Evolutionary conservation across 768 basidiomycete species (phyloP).

Genomic region (Strobilomyces confusus): DNA sequence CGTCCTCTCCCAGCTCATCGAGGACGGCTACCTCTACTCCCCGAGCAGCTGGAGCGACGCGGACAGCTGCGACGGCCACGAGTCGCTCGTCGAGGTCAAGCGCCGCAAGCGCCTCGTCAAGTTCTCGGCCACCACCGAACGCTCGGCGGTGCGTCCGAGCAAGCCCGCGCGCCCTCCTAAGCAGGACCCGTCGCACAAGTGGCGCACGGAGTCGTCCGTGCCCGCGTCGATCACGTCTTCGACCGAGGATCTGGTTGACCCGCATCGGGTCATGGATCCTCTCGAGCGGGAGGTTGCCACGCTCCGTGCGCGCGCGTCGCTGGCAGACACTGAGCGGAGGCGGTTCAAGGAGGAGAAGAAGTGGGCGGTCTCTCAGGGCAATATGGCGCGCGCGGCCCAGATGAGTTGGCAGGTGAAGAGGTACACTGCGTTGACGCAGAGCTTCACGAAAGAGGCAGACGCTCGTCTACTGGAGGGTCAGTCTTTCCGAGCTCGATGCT

Average conservation of each 20-base stretch:
- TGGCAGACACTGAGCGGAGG: conserved; percentile 80
- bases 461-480: conserved; percentile 61
- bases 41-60: conserved; percentile 19
- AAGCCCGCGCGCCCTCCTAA: conserved; percentile 28
- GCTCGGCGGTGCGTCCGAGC: conserved; percentile 16
- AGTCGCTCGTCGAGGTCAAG: conserved; percentile 12
- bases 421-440: conserved; percentile 75
- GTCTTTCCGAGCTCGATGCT: background rate
- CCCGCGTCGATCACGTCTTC: conserved; percentile 64
- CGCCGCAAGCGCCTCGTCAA: conserved; percentile 45
- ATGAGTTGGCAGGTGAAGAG: conserved; percentile 83
- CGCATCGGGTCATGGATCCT: conserved; percentile 54
- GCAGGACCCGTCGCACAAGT: conserved; percentile 27
- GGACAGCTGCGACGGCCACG: conserved; percentile 17
- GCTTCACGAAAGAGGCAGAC: conserved; percentile 77
- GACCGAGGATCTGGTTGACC: conserved; percentile 60
- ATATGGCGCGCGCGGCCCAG: conserved; percentile 67
- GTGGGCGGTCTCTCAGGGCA: conserved; percentile 81
- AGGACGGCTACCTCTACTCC: conserved; percentile 39
- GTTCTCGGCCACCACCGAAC: conserved; percentile 40
- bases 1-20: conserved; percentile 62
- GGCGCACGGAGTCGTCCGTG: conserved; percentile 34
- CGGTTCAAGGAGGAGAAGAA: conserved; percentile 83
- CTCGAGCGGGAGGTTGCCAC: conserved; percentile 72
- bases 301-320: conserved; percentile 69